Percentiles rank a stretch among this genome's conserved stretches.
phyloP scores from a whole-genome alignment of 805 yeast species.

The Starmerella tilneyi region DNA sequence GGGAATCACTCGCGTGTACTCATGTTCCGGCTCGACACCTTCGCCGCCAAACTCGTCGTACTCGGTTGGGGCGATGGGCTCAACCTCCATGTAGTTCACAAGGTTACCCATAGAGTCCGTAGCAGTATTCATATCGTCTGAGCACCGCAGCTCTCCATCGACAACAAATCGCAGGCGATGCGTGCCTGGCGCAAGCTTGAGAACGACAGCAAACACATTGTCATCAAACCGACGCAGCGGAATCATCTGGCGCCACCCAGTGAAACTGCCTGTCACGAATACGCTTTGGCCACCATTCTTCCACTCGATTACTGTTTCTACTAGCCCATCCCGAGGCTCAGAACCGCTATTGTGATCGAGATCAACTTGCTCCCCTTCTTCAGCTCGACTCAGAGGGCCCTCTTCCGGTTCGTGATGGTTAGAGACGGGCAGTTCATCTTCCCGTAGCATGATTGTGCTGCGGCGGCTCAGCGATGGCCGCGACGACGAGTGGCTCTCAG shows the following conservation, averaged over 20 bases:
- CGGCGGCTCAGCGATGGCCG: constrained; percentile 21
- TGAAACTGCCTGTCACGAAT: constrained; percentile 92
- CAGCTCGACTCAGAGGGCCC: constrained; percentile 27
- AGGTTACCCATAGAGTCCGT: constrained; percentile 95
- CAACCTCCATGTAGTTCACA: constrained; percentile 61
- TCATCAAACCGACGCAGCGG: constrained; percentile 47
- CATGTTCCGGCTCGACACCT: constrained; percentile 33
- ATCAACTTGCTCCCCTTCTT: constrained; percentile 28
- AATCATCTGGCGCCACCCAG: constrained; percentile 98
- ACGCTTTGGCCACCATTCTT: constrained; percentile 93
- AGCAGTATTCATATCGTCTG: constrained; percentile 87
- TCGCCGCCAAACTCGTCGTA: constrained; percentile 13
- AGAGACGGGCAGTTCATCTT: constrained; percentile 14
- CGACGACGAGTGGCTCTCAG: background rate
- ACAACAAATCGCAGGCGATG: constrained; percentile 89
- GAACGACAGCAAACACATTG: constrained; percentile 28
- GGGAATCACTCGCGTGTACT: constrained; percentile 40
- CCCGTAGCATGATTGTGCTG: constrained; percentile 24
- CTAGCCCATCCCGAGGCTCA: constrained; percentile 20
- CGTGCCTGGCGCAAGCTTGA: constrained; percentile 64
- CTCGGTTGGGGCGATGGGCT: constrained; percentile 16
- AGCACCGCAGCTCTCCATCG: constrained; percentile 81
- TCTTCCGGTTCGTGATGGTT: constrained; percentile 17
- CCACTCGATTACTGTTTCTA: constrained; percentile 44
- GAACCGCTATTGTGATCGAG: constrained; percentile 13